Base-by-base conservation (phyloP, 192 early-diverging fungal genomes). In the Coemansia pectinata region DNA sequence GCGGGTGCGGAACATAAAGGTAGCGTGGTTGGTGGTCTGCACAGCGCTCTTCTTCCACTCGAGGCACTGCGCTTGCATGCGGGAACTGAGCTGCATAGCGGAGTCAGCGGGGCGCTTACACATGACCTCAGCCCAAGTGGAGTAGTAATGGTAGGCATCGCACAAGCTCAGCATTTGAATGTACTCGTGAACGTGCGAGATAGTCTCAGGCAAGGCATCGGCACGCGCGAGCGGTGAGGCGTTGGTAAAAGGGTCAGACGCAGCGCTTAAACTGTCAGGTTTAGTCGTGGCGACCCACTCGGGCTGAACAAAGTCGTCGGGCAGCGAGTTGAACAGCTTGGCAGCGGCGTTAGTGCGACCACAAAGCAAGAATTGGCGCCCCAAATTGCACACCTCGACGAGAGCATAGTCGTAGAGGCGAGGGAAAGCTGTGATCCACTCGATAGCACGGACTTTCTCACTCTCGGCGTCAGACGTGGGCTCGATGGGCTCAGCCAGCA, bases 371-470 rank as follows among this genome's bases (percentile, higher is more conserved):
- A 87, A 88, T 7, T 69, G 65, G 38, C 90, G 80, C 8, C 85
- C 77, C 6, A 91, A 79, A 21, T 65, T 65, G 67, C 85, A 88
- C 62, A 52, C 62, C 52, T 76, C 73, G 14, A 82, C 57, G 0
- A 90, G 73, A 1, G 84, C 81, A 15, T 87, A 70, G 25, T 70
- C 63, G 61, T 86, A 71, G 40, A 87, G 77, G 21, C 52, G 62
- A n/a, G 69, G 60, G 29, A 81, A 79, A 61, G 76, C 76, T 1
- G 83, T 76, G 8, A 89, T 78, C 86, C 88, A 89, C 57, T 87
- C 88, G n/a, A 91, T 74, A 11, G 87, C 83, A 5, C 81, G 78
- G 31, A 91, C 77, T 57, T 84, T 84, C 23, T 67, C 69, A 15
- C 58, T 59, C 52, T 85, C 76, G 4, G 63, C 50, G 14, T 61